Evolutionary conservation across 768 basidiomycete genomes (phyloP).

Genomic region (Russula sp.): DNA sequence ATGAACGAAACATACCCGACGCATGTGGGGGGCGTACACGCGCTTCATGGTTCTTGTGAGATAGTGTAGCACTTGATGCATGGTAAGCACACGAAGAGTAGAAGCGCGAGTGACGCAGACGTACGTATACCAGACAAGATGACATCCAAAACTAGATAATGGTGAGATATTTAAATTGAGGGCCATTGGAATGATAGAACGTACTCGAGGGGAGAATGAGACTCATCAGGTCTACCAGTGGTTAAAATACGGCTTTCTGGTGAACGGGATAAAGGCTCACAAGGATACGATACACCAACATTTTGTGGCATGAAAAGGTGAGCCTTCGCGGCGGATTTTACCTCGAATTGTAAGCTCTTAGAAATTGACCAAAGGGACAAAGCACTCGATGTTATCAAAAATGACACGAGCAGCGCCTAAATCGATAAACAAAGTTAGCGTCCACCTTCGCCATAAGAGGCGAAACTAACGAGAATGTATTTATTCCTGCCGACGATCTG

Average conservation of each 20-base stretch:
- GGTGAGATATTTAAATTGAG: not conserved
- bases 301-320: not conserved
- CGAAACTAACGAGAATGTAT: constrained; percentile 10
- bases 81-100: not conserved
- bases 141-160: constrained; percentile 18
- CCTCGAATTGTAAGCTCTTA: not conserved
- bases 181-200: not conserved
- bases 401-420: constrained; percentile 13
- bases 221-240: not conserved
- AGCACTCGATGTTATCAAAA: constrained; percentile 5
- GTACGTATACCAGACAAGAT: constrained; percentile 10
- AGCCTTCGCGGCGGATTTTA: not conserved
- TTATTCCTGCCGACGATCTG: constrained; percentile 14
- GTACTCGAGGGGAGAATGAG: constrained; percentile 21
- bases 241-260: not conserved
- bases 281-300: constrained; percentile 5
- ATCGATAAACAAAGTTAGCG: not conserved
- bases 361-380: constrained; percentile 2
- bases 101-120: constrained; percentile 7
- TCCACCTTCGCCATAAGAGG: not conserved
- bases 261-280: constrained; percentile 8
- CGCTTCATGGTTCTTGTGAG: constrained; percentile 18
- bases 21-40: constrained; percentile 9
- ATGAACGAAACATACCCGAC: constrained; percentile 4
- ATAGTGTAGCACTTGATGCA: constrained; percentile 6